Percentiles rank a stretch among this genome's conserved stretches.
Evolutionary conservation across 2,329 filamentous ascomycete species (phyloP).

Genomic region (Diaporthe capsici): DNA sequence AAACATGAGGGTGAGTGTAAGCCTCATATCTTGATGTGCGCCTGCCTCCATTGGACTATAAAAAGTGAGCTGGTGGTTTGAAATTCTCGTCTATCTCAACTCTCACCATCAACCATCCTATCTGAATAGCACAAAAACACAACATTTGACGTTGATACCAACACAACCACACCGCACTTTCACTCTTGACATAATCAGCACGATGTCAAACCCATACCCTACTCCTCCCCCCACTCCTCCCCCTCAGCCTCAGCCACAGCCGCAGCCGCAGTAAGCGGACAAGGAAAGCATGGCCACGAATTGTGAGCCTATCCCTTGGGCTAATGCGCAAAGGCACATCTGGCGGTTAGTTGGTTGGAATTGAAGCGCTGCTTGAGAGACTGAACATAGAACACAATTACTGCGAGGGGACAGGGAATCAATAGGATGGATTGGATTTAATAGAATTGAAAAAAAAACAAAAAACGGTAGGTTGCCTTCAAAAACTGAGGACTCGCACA

Average conservation of each 20-base stretch:
- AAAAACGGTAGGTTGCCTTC: no score
- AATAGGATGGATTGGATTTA: no score
- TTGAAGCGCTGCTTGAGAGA: background rate
- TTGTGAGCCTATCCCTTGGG: background rate
- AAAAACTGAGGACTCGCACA: no score
- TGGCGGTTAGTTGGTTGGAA: background rate
- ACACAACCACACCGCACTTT: background rate
- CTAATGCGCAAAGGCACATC: background rate
- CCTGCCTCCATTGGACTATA: background rate
- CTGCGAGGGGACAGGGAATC: no score
- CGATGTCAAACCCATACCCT: background rate
- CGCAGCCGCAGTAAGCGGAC: background rate
- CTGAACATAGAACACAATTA: no score
- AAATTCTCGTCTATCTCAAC: background rate
- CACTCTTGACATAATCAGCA: no score
- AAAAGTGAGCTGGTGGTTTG: background rate
- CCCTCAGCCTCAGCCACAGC: background rate
- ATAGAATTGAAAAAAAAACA: no score
- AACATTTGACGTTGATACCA: background rate
- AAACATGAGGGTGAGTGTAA: no score
- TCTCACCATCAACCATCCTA: background rate
- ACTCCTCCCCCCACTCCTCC: background rate
- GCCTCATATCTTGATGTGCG: background rate
- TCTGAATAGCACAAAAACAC: background rate
- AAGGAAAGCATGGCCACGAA: background rate